Conservation (phyloP, 257 asterid species). For the Coffea canephora region DNA sequence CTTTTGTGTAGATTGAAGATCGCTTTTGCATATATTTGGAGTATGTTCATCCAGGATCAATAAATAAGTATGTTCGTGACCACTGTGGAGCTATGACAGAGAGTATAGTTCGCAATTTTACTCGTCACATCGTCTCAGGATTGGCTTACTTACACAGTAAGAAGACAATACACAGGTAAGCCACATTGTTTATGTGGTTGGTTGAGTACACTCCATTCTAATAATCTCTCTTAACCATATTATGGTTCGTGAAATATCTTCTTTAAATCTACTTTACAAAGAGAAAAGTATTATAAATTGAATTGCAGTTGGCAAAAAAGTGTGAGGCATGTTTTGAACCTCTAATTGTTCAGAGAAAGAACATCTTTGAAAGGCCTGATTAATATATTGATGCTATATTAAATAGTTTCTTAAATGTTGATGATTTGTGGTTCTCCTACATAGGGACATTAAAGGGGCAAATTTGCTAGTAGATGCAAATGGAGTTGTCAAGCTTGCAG, state of each 20-base stretch:
- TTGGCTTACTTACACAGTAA: slow-evolving; percentile 81
- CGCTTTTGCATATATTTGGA: slow-evolving; percentile 92
- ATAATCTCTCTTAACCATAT: slow-evolving; percentile 7
- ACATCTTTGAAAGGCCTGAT: not conserved
- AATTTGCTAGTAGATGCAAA: slow-evolving; percentile 83
- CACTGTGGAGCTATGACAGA: slow-evolving; percentile 84
- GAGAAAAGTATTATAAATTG: not conserved
- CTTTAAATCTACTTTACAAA: not conserved
- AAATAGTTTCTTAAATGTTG: not conserved
- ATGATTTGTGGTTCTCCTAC: slow-evolving; percentile 18
- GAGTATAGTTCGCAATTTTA: slow-evolving; percentile 74
- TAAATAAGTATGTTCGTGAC: slow-evolving; percentile 61
- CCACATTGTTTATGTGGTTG: not conserved
- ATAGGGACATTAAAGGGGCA: slow-evolving; percentile 93
- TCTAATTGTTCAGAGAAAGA: not conserved
- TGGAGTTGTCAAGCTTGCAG: slow-evolving; percentile 88
- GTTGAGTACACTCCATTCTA: not conserved
- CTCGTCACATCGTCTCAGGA: slow-evolving; percentile 86
- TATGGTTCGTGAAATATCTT: not conserved
- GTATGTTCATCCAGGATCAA: slow-evolving; percentile 89
- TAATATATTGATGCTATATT: not conserved
- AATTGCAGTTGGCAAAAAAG: not conserved
- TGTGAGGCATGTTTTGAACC: not conserved
- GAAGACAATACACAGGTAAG: slow-evolving; percentile 80
- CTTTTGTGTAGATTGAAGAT: slow-evolving; percentile 60